Conservation (phyloP, 805 yeast species). For the Wickerhamiella galacta region DNA sequence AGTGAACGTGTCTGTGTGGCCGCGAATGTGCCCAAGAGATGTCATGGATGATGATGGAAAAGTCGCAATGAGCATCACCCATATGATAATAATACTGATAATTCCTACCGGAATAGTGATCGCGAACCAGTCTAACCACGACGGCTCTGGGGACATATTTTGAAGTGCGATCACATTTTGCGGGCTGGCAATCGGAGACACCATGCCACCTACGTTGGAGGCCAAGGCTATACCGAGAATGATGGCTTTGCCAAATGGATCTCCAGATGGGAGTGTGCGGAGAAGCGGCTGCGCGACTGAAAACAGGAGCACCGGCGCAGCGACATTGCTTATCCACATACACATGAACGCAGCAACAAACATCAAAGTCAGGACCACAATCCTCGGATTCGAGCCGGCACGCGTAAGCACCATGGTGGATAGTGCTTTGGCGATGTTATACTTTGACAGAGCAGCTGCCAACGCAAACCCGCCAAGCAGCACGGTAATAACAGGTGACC, state of each 20-base stretch:
- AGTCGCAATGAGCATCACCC: constrained; percentile 53
- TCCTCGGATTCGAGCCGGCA: constrained; percentile 76
- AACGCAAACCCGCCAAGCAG: constrained; percentile 85
- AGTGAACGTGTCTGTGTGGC: constrained; percentile 50
- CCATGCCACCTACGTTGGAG: constrained; percentile 90
- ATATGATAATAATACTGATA: constrained; percentile 45
- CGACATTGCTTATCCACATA: constrained; percentile 95
- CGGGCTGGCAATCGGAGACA: constrained; percentile 93
- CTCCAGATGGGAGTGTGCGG: constrained; percentile 64
- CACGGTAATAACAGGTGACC: constrained; percentile 86
- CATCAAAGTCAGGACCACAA: constrained; percentile 68
- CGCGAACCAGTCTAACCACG: constrained; percentile 91
- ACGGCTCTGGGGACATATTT: constrained; percentile 64
- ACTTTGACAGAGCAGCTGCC: constrained; percentile 88
- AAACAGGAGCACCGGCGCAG: constrained; percentile 87
- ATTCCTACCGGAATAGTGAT: constrained; percentile 68
- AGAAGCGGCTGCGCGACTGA: constrained; percentile 83
- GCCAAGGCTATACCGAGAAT: constrained; percentile 87
- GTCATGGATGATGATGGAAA: constrained; percentile 35
- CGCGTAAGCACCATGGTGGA: constrained; percentile 67
- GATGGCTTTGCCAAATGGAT: constrained; percentile 65
- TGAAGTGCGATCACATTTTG: constrained; percentile 86
- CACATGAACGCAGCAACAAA: constrained; percentile 68
- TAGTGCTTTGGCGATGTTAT: constrained; percentile 69
- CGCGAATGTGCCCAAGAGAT: constrained; percentile 39